Percentiles rank a stretch among this genome's conserved stretches.
Conservation (phyloP, 2,329 filamentous ascomycete species). For the Cladorrhinum sp. region DNA sequence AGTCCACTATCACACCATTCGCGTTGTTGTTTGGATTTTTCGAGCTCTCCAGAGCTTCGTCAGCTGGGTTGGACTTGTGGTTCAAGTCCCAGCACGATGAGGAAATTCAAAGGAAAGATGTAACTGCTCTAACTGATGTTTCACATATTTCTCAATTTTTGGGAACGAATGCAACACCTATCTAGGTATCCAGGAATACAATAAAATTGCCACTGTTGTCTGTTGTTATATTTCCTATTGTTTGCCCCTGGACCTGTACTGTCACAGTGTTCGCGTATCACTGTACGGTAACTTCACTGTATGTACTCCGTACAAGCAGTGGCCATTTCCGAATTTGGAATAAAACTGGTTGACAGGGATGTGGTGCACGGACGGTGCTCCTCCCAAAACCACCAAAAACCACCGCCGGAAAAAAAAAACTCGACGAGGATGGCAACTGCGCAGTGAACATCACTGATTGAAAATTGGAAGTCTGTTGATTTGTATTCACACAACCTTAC, state of each 20-base stretch:
- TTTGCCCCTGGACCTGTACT: neutral
- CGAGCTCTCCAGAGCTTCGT: neutral
- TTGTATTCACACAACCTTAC: neutral
- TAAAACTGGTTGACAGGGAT: neutral
- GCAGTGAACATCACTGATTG: conserved; percentile 1
- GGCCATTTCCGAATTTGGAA: neutral
- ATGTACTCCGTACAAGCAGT: neutral
- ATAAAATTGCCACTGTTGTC: no score
- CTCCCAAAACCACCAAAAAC: neutral
- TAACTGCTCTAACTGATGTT: no score
- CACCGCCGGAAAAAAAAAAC: neutral
- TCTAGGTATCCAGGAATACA: no score
- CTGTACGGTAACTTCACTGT: neutral
- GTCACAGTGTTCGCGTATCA: neutral
- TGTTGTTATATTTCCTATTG: no score
- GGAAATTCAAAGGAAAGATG: no score
- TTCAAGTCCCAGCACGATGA: no score
- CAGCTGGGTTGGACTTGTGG: neutral
- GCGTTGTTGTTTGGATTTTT: neutral
- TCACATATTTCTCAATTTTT: no score
- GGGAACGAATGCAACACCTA: no score
- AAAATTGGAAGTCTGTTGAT: neutral
- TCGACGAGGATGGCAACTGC: neutral
- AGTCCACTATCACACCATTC: neutral
- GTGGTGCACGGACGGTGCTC: neutral